Conservation (phyloP, 1,284 basidiomycete species). For the Sphaerobolus stellatus region DNA sequence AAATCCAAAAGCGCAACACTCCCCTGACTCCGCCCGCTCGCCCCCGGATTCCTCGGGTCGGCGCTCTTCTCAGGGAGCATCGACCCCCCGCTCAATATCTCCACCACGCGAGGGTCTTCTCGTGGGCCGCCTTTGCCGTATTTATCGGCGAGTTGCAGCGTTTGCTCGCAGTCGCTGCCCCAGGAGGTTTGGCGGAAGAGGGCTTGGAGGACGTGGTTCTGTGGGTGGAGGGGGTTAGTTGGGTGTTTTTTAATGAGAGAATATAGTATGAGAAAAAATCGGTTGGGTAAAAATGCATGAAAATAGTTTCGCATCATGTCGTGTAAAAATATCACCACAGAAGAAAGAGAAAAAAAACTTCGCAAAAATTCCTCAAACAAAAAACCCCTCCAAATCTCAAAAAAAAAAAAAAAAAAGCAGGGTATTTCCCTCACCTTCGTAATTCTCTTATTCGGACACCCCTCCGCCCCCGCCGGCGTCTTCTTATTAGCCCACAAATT, state of each 20-base stretch:
- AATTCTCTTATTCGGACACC: conserved; percentile 20
- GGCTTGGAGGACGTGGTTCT: conserved; percentile 21
- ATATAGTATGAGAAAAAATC: not conserved
- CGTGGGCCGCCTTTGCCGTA: conserved; percentile 20
- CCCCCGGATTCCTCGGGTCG: conserved; percentile 8
- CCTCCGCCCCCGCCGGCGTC: conserved; percentile 19
- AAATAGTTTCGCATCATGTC: not conserved
- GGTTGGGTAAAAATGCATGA: not conserved
- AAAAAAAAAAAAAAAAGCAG: no score
- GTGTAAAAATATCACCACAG: not conserved
- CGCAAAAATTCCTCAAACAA: no score
- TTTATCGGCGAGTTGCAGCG: conserved; percentile 19
- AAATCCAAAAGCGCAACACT: conserved; percentile 15
- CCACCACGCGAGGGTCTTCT: conserved; percentile 21
- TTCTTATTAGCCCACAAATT: conserved; percentile 19
- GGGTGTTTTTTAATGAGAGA: no score
- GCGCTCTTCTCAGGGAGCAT: conserved; percentile 16
- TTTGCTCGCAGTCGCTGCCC: conserved; percentile 25
- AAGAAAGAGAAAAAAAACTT: not conserved
- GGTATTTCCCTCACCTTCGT: conserved; percentile 20
- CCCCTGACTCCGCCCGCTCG: conserved; percentile 6
- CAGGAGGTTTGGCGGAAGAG: conserved; percentile 23
- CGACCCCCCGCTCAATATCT: conserved; percentile 16
- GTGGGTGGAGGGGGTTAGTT: no score
- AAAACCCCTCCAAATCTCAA: no score